These are phyloP conservation scores for Guadua angustifolia DNA, from an alignment of 176 grass and related monocot genomes.

Conservation along the genomic window DNA sequence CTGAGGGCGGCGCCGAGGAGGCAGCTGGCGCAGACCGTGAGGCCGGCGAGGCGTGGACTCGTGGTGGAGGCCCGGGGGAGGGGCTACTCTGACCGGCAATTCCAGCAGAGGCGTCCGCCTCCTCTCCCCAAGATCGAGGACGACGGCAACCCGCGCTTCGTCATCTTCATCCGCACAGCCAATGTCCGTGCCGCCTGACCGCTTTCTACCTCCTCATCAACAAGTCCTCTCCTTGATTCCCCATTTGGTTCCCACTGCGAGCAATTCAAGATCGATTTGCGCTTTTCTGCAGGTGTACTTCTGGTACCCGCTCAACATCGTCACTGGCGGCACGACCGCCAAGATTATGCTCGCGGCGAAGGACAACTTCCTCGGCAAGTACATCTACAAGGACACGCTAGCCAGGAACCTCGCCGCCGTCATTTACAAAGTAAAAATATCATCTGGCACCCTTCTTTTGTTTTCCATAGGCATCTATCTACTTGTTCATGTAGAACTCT, in stretches of 20 bases:
- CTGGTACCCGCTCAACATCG: constrained; percentile 91
- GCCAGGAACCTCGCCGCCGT: constrained; percentile 82
- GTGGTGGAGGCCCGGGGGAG: constrained; percentile 72
- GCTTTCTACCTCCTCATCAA: neutral
- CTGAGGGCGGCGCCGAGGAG: constrained; percentile 37
- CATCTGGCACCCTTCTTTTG: constrained; percentile 15
- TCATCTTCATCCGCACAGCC: constrained; percentile 91
- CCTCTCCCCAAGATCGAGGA: constrained; percentile 81
- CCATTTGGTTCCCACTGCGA: neutral
- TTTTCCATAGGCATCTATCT: neutral
- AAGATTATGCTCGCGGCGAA: constrained; percentile 97
- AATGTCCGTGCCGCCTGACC: constrained; percentile 49
- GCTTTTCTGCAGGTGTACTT: constrained; percentile 73
- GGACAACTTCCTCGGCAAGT: constrained; percentile 97
- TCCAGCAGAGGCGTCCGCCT: constrained; percentile 55
- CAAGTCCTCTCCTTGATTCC: neutral
- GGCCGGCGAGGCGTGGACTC: constrained; percentile 50
- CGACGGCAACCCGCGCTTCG: constrained; percentile 85
- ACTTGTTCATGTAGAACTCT: neutral
- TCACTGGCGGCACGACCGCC: constrained; percentile 88
- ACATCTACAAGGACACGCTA: constrained; percentile 91
- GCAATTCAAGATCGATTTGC: neutral
- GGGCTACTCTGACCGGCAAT: constrained; percentile 61
- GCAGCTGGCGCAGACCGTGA: constrained; percentile 32
- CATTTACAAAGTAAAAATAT: constrained; percentile 72